phyloP scores from a whole-genome alignment of 2,329 filamentous ascomycete genomes.

The Apiospora marii region DNA sequence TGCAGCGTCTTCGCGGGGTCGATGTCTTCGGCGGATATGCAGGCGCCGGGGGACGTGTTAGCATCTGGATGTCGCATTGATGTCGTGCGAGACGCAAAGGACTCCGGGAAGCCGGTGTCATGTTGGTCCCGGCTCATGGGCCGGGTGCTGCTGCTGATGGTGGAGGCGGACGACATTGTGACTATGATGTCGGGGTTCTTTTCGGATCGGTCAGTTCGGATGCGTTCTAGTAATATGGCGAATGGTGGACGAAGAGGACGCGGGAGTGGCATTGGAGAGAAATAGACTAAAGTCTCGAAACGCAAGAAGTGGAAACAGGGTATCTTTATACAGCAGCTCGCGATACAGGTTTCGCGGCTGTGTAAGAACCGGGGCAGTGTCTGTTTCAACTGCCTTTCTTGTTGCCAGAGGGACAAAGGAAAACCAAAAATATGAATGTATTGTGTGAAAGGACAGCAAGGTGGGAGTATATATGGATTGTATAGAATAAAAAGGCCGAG shows the following conservation, averaged over 20 bases:
- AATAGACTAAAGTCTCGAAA: neutral
- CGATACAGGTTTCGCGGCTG: slow-evolving; percentile 15
- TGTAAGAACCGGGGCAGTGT: slow-evolving; percentile 10
- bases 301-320: slow-evolving; percentile 13
- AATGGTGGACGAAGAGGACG: slow-evolving; percentile 3
- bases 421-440: neutral
- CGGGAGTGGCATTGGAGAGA: slow-evolving; percentile 7
- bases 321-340: slow-evolving; percentile 14
- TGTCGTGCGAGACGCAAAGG: slow-evolving; percentile 57
- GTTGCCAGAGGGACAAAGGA: neutral
- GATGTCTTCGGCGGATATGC: slow-evolving; percentile 63
- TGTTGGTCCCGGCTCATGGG: slow-evolving; percentile 39
- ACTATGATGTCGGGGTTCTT: slow-evolving; percentile 21
- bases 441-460: neutral
- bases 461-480: neutral
- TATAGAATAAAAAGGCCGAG: neutral
- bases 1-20: slow-evolving; percentile 51
- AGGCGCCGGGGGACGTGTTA: slow-evolving; percentile 63
- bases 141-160: slow-evolving; percentile 35
- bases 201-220: slow-evolving; percentile 18
- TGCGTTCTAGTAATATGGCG: slow-evolving; percentile 3
- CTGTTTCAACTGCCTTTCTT: slow-evolving; percentile 9
- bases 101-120: slow-evolving; percentile 46
- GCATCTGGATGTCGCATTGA: slow-evolving; percentile 69
- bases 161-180: slow-evolving; percentile 39